These are phyloP conservation scores for Mucor sp. DNA, from an alignment of 371 early-diverging fungal species.

Conservation along the genomic window DNA sequence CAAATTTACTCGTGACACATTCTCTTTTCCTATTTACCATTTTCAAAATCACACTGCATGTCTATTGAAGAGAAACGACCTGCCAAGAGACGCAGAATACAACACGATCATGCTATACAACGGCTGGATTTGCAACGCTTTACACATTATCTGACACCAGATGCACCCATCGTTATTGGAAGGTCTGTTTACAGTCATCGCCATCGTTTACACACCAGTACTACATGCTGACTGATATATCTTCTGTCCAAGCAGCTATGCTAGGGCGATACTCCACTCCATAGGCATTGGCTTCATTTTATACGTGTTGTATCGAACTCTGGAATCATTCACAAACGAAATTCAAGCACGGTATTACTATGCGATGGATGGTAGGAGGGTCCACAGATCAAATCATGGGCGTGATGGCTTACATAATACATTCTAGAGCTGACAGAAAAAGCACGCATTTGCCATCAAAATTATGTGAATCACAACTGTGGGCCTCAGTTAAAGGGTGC, in stretches of 20 bases:
- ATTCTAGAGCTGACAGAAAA: slow-evolving; percentile 7
- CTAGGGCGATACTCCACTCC: background rate
- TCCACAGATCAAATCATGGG: no score
- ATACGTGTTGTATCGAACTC: background rate
- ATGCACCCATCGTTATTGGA: slow-evolving; percentile 10
- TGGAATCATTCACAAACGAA: background rate
- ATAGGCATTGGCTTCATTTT: background rate
- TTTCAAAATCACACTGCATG: background rate
- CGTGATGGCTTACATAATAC: background rate
- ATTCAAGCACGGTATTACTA: background rate
- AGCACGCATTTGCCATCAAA: slow-evolving; percentile 8
- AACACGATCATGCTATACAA: background rate
- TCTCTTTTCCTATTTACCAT: background rate
- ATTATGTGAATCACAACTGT: slow-evolving; percentile 15
- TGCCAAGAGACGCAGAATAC: background rate
- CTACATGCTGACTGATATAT: background rate
- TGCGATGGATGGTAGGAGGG: background rate
- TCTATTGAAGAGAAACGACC: background rate
- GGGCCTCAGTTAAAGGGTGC: slow-evolving; percentile 15
- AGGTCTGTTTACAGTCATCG: background rate
- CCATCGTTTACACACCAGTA: no score
- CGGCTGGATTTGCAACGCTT: background rate
- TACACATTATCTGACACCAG: background rate
- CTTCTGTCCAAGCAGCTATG: slow-evolving; percentile 1
- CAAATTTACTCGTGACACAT: background rate